Conservation (phyloP, 2,329 filamentous ascomycete species). For the Pleoardoris graminearum region DNA sequence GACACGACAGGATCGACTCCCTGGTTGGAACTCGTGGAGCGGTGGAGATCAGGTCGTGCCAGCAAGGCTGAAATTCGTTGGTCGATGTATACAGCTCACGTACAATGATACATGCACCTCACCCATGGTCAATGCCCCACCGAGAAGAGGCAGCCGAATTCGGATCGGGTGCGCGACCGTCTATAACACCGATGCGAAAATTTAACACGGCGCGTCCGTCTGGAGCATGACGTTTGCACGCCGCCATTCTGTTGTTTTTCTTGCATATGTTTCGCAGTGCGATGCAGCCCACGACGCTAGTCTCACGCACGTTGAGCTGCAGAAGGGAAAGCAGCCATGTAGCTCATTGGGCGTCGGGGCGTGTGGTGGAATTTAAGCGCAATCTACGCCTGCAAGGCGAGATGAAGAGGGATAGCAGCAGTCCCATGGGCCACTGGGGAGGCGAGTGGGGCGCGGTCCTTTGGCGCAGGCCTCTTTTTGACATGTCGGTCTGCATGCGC, state of each 20-base stretch:
- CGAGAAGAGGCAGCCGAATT: no score
- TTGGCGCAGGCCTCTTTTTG: conserved; percentile 29
- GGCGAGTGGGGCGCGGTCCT: conserved; percentile 29
- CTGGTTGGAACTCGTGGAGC: conserved; percentile 18
- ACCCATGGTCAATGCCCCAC: no score
- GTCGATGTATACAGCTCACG: no score
- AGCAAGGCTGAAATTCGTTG: not conserved
- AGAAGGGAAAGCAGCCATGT: conserved; percentile 21
- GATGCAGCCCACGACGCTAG: conserved; percentile 24
- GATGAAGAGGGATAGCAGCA: conserved; percentile 35
- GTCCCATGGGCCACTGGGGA: conserved; percentile 21
- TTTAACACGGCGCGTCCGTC: not conserved
- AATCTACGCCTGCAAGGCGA: conserved; percentile 30
- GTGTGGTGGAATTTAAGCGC: conserved; percentile 20
- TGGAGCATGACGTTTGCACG: conserved; percentile 5
- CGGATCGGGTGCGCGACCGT: not conserved
- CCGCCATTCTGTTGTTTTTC: conserved; percentile 6
- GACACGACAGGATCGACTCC: not conserved
- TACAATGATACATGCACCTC: no score
- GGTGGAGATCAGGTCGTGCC: conserved; percentile 7
- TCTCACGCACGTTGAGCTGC: conserved; percentile 24
- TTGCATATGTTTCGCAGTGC: conserved; percentile 21
- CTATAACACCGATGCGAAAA: not conserved
- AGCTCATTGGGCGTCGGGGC: conserved; percentile 26
- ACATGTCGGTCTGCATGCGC: conserved; percentile 27